Evolutionary conservation across 495 filamentous ascomycete species (phyloP).

Genomic region (Penicillium desertorum): DNA sequence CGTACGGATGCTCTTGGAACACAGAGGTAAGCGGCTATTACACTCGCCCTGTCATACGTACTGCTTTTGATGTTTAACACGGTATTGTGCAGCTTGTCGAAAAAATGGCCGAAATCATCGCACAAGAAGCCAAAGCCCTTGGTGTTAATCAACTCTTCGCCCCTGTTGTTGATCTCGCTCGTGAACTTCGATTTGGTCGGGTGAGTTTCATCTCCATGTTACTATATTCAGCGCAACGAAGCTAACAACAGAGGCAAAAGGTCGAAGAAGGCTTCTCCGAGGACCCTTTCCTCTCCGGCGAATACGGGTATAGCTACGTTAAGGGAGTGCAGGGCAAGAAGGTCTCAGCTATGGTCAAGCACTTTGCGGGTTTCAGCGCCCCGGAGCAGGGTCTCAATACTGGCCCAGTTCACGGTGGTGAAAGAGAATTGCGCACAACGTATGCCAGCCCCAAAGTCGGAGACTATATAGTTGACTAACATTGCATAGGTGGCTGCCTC

Average conservation of each 20-base stretch:
- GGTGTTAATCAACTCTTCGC: slow-evolving; percentile 70
- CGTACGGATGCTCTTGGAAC: slow-evolving; percentile 65
- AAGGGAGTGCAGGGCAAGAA: slow-evolving; percentile 61
- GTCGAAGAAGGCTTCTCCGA: slow-evolving; percentile 71
- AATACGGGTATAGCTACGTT: slow-evolving; percentile 60
- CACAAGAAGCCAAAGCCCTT: slow-evolving; percentile 58
- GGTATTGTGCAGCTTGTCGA: slow-evolving; percentile 43
- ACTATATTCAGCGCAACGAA: too few species aligned
- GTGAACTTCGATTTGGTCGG: slow-evolving; percentile 65
- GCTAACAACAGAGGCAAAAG: slow-evolving; percentile 14
- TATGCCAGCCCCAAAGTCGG: slow-evolving; percentile 10
- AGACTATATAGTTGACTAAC: not conserved
- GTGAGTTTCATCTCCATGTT: slow-evolving; percentile 19
- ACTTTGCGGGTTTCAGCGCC: slow-evolving; percentile 63
- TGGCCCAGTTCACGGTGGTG: slow-evolving; percentile 66
- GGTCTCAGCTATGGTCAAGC: slow-evolving; percentile 68
- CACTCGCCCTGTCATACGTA: not conserved
- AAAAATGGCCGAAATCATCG: slow-evolving; percentile 62
- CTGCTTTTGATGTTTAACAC: not conserved
- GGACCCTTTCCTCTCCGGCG: slow-evolving; percentile 60
- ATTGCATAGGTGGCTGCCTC: slow-evolving; percentile 52
- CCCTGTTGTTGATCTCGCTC: slow-evolving; percentile 64
- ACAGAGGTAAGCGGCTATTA: slow-evolving; percentile 32
- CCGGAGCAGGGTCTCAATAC: slow-evolving; percentile 70
- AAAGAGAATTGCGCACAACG: slow-evolving; percentile 66